Base-by-base conservation (phyloP, 108 stramenopile species). In the Bacterosira constricta region DNA sequence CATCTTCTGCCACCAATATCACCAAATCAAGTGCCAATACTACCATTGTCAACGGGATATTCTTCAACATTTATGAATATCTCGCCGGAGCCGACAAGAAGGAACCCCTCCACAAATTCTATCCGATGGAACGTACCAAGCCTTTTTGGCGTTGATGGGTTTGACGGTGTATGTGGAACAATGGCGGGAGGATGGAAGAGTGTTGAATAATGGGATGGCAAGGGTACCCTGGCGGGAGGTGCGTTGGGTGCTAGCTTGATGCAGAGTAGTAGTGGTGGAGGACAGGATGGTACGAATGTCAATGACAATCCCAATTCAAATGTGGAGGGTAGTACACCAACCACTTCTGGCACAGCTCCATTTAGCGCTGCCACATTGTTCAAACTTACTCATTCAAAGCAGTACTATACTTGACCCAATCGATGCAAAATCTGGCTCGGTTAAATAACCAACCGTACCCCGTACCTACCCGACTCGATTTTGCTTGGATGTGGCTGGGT, bases 121-220 rank as follows among this genome's bases (percentile, higher is more conserved):
- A 85, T 45, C 94, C 94, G 1, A 91, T 95, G 38, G 91, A 91
- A 65, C 86, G 94, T 3, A 88, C 89, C 47, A 88, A 83, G 58
- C 94, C 91, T 3, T 95, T 95, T 55, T 92, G 94, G 81, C 88
- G 15, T 65, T 95, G 54, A 75, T 95, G 88, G 83, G 85, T 52
- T 62, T 95, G 79, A 88, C 89, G 41, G 86, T 81, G 11, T 95
- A 95, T 66, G 80, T 95, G 35, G 85, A 90, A 34, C 73, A 81
- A 38, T 75, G 68, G 45, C 65, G 52, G 25, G 35, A 51, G 51
- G 65, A 60, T 29, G n/a, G n/a, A n/a, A n/a, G n/a, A 29, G 11
- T 52, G 6, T 20, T 25, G 32, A 35, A 15, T 25, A 29, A 30
- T 5, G 30, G 13, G 47, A 13, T 36, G 65, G 36, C 55, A 58